A percentile compares a stretch with the other conserved stretches of the same genome.
Conservation (phyloP, 345 rosid species). For the Camelina sativa region DNA sequence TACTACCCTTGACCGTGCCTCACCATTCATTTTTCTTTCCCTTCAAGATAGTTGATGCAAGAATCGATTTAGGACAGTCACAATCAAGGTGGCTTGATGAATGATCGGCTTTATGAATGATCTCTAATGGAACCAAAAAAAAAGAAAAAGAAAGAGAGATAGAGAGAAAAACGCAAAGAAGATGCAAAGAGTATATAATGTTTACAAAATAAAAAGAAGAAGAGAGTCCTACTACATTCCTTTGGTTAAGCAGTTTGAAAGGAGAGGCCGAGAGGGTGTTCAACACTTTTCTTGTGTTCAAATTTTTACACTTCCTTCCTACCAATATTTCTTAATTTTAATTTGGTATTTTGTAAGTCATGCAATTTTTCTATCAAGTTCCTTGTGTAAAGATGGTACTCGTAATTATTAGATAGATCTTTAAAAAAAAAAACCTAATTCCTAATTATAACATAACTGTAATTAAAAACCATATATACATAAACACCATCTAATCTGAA, state of each 20-base stretch:
- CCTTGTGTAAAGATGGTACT: background rate
- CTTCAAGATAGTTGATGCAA: conserved; percentile 37
- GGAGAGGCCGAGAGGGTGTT: conserved; percentile 37
- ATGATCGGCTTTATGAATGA: conserved; percentile 19
- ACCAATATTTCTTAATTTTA: conserved; percentile 26
- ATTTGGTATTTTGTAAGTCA: conserved; percentile 29
- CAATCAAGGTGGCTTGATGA: conserved; percentile 1
- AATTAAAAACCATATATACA: background rate
- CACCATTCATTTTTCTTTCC: conserved; percentile 44
- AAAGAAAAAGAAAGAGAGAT: background rate
- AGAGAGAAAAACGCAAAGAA: conserved; percentile 48
- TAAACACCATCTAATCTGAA: background rate
- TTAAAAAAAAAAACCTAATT: background rate
- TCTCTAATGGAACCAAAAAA: conserved; percentile 10
- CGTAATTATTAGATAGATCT: background rate
- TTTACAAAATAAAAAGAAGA: background rate
- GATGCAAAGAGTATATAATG: conserved; percentile 40
- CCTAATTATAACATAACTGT: background rate
- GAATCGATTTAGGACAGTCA: background rate
- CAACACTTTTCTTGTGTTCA: conserved; percentile 57
- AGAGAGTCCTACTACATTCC: conserved; percentile 19
- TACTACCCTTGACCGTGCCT: conserved; percentile 42
- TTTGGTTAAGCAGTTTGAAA: conserved; percentile 46
- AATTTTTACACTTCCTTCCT: background rate
- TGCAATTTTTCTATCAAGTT: conserved; percentile 7